Base-by-base conservation (phyloP, 2,329 filamentous ascomycete genomes). In the Akanthomyces uredinophilus region DNA sequence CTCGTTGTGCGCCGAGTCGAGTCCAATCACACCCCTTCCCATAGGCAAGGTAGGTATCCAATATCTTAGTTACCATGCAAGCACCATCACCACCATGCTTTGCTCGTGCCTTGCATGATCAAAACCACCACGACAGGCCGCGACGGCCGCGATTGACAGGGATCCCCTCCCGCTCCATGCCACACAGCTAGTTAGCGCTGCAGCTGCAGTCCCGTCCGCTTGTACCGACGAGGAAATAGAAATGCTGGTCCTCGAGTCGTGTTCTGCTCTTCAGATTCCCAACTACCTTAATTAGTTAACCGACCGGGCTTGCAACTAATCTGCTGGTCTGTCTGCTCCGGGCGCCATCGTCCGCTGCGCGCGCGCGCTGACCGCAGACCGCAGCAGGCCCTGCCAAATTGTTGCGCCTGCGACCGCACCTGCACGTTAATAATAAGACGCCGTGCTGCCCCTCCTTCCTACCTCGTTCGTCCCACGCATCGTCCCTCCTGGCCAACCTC, bases 151-250 rank as follows among this genome's bases (percentile, higher is more conserved):
- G 47, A 50, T 22, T 22, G 56, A 51, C 56, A 59, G 56, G 56
- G 56, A 51, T 59, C 56, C 46, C 56, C 56, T 59, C 56, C 56
- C 56, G 56, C 46, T 59, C 56, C 56, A 51, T 59, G 56, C 51
- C 46, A 35, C 56, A 59, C 56, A 51, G 35, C 56, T 51, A 51
- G 35, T 46, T 51, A 51, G 24, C 46, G 35, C 44, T 29, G 44
- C 55, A 41, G 24, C 55, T 41, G 5, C 54, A 37, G 54, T 56
- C 41, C 41, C 41, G 54, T 35, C 54, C 41, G 27, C 54, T 55
- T 55, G 52, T 41, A 22, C 52, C 14, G 37, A 46, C 22, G 16
- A 43, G 56, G 47, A 59, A 59, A 59, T 51, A 39, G 43, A 59
- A 20, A 32, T 51, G 55, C 44, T 43, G 16, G 55, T 41, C 32